These are phyloP conservation scores for Phytophthora pseudosyringae DNA, from an alignment of 352 stramenopile genomes.

Conservation along the genomic window DNA sequence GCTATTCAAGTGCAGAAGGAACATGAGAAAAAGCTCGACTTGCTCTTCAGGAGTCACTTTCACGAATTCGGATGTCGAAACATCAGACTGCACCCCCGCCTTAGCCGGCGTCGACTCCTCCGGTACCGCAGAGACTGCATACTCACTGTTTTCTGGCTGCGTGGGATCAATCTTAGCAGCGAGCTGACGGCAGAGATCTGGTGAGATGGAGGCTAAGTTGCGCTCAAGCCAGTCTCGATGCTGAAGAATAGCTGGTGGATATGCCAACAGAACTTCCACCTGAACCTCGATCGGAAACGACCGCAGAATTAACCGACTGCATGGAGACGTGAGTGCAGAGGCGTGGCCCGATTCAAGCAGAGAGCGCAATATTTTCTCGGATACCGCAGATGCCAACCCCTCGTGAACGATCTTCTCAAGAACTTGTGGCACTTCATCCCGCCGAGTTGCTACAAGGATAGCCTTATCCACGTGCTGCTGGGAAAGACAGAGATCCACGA, in stretches of 20 bases:
- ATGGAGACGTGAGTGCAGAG: slow-evolving; percentile 41
- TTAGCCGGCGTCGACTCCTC: slow-evolving; percentile 18
- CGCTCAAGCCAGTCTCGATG: slow-evolving; percentile 81
- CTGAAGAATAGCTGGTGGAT: slow-evolving; percentile 52
- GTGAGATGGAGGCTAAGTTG: slow-evolving; percentile 51
- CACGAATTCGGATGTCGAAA: slow-evolving; percentile 62
- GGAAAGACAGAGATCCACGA: slow-evolving; percentile 72
- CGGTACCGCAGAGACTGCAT: not conserved
- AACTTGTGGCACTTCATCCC: slow-evolving; percentile 53
- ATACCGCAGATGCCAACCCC: slow-evolving; percentile 54
- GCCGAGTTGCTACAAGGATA: slow-evolving; percentile 56
- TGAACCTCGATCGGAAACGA: slow-evolving; percentile 58
- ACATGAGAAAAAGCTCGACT: slow-evolving; percentile 78
- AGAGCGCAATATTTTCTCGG: slow-evolving; percentile 38
- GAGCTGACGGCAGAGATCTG: slow-evolving; percentile 43
- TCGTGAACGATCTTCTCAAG: slow-evolving; percentile 60
- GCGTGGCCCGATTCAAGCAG: slow-evolving; percentile 55
- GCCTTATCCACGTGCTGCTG: slow-evolving; percentile 76
- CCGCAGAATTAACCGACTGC: slow-evolving; percentile 60
- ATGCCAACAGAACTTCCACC: slow-evolving; percentile 57
- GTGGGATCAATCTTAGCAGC: slow-evolving; percentile 55
- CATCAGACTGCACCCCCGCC: slow-evolving; percentile 30
- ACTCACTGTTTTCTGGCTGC: slow-evolving; percentile 5
- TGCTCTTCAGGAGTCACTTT: slow-evolving; percentile 50
- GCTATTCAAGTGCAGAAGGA: slow-evolving; percentile 68